Evolutionary conservation across 495 filamentous ascomycete species (phyloP).

Genomic region (Aspergillus conjunctus): DNA sequence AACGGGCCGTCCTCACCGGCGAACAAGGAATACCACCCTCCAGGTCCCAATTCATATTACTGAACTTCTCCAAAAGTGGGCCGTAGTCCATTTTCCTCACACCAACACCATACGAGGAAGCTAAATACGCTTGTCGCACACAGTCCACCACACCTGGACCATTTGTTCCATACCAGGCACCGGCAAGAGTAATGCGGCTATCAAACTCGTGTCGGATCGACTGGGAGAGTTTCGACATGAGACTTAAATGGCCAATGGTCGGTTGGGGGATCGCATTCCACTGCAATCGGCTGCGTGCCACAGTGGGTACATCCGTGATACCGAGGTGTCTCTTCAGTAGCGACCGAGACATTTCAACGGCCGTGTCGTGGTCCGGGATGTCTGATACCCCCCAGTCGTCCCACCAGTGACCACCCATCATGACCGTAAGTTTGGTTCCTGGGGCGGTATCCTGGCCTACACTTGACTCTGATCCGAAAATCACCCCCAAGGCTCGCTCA

Average conservation of each 20-base stretch:
- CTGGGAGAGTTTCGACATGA: slow-evolving; percentile 60
- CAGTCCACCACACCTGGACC: slow-evolving; percentile 68
- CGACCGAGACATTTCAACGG: slow-evolving; percentile 63
- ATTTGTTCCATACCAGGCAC: slow-evolving; percentile 64
- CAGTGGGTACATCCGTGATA: slow-evolving; percentile 60
- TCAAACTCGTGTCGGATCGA: slow-evolving; percentile 59
- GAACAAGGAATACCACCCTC: slow-evolving; percentile 41
- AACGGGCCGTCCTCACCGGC: slow-evolving; percentile 29
- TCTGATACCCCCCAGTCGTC: slow-evolving; percentile 55
- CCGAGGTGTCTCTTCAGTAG: slow-evolving; percentile 73
- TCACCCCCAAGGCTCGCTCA: slow-evolving; percentile 81
- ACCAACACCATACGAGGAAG: slow-evolving; percentile 39
- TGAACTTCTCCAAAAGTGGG: slow-evolving; percentile 25
- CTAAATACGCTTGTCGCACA: slow-evolving; percentile 48
- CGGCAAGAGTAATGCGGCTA: slow-evolving; percentile 71
- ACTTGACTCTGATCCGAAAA: slow-evolving; percentile 79
- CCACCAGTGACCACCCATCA: slow-evolving; percentile 96
- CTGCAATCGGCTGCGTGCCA: slow-evolving; percentile 63
- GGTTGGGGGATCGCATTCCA: slow-evolving; percentile 89
- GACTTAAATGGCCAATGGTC: slow-evolving; percentile 67
- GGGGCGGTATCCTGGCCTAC: slow-evolving; percentile 52
- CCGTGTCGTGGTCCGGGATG: slow-evolving; percentile 62
- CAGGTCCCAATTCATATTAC: slow-evolving; percentile 32
- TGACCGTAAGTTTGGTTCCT: slow-evolving; percentile 90
- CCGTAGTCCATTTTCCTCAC: slow-evolving; percentile 31